Conservation (phyloP, 2,329 filamentous ascomycete species). For the Apiospora saccharicola region DNA sequence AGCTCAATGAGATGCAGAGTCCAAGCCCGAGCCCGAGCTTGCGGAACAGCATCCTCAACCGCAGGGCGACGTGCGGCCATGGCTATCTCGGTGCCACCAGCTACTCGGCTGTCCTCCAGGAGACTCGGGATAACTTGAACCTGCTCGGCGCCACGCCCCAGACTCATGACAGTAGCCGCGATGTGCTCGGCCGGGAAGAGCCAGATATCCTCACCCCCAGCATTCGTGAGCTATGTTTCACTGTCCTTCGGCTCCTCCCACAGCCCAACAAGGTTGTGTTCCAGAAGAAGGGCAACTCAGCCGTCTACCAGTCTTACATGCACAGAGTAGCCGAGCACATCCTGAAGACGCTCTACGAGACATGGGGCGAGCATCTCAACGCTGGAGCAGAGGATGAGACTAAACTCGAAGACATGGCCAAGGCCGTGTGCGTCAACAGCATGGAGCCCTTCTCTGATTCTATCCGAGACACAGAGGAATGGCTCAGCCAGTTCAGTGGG, state of each 20-base stretch:
- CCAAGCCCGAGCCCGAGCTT: constrained; percentile 32
- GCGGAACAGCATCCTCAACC: constrained; percentile 25
- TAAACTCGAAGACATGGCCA: constrained; percentile 47
- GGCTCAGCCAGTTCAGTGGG: constrained; percentile 49
- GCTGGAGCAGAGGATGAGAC: constrained; percentile 34
- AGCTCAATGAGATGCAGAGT: constrained; percentile 26
- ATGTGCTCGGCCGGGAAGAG: neutral
- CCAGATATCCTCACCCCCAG: constrained; percentile 32
- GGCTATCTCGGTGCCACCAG: constrained; percentile 57
- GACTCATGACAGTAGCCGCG: constrained; percentile 26
- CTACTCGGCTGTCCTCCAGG: constrained; percentile 46
- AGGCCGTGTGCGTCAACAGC: constrained; percentile 48
- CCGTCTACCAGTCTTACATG: constrained; percentile 43
- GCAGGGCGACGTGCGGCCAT: constrained; percentile 29
- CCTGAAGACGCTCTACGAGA: constrained; percentile 42
- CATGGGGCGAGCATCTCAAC: constrained; percentile 42
- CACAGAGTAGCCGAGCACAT: constrained; percentile 39
- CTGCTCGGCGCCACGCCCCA: constrained; percentile 7
- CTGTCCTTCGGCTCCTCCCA: constrained; percentile 48
- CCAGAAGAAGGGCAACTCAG: neutral
- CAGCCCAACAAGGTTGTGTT: constrained; percentile 33
- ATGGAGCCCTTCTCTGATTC: constrained; percentile 45
- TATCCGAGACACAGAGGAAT: constrained; percentile 44
- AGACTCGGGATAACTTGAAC: constrained; percentile 13
- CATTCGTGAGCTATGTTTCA: constrained; percentile 47